phyloP scores from a whole-genome alignment of 108 stramenopile genomes.

The Seminavis robusta region DNA sequence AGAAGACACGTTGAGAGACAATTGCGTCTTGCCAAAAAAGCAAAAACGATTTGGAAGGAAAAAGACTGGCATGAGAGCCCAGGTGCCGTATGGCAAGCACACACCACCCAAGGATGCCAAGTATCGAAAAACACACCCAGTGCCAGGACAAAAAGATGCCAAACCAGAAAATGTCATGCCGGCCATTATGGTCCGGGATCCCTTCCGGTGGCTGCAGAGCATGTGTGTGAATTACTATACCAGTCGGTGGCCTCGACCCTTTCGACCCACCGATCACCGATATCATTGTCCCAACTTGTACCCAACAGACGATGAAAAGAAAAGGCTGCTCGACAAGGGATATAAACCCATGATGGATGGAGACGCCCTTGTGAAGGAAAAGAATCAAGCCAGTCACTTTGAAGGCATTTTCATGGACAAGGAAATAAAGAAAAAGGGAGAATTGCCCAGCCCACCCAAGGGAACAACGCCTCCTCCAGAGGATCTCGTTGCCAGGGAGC shows the following conservation, averaged over 20 bases:
- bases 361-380: too few species aligned
- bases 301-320: neutral
- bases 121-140: too few species aligned
- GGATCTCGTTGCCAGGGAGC: too few species aligned
- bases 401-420: too few species aligned
- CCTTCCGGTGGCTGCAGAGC: conserved; percentile 69
- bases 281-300: conserved; percentile 2
- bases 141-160: too few species aligned
- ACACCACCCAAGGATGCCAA: conserved; percentile 51
- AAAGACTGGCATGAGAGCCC: conserved; percentile 30
- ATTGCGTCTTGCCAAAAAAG: conserved; percentile 43
- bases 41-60: conserved; percentile 24
- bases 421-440: neutral
- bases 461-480: neutral
- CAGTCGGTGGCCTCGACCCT: neutral
- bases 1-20: conserved; percentile 29
- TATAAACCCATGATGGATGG: too few species aligned
- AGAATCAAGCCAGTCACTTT: too few species aligned
- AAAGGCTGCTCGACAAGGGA: conserved; percentile 1
- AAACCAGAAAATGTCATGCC: conserved; percentile 33
- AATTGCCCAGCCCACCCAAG: neutral
- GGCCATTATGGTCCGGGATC: conserved; percentile 60
- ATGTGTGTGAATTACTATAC: conserved; percentile 23
- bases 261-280: neutral
- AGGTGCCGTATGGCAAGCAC: conserved; percentile 56